Evolutionary conservation across 192 early-diverging fungal species (phyloP).

Genomic region (Coemansia umbellata): DNA sequence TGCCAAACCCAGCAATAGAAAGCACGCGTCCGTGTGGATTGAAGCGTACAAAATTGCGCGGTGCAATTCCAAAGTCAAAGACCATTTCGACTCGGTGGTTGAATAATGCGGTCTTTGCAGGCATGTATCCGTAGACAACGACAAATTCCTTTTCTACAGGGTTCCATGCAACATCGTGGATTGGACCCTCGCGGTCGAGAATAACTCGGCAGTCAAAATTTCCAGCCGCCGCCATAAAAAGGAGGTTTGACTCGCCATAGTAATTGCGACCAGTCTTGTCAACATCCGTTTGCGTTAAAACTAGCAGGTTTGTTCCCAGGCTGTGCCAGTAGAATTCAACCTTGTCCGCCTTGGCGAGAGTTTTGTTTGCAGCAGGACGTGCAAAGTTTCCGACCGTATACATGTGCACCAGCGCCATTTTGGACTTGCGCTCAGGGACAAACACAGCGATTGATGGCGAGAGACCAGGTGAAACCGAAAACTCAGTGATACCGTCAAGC

Average conservation of each 20-base stretch:
- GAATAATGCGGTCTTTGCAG: conserved; percentile 88
- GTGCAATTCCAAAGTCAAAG: conserved; percentile 79
- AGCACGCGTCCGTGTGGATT: conserved; percentile 87
- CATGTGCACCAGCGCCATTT: conserved; percentile 83
- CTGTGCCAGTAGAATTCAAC: conserved; percentile 93
- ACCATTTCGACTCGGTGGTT: conserved; percentile 82
- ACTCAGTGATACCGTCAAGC: conserved; percentile 74
- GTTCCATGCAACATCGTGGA: conserved; percentile 95
- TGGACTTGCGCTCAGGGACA: conserved; percentile 78
- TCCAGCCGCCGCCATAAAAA: conserved; percentile 84
- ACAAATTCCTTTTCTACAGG: conserved; percentile 97
- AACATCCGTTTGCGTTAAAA: conserved; percentile 92
- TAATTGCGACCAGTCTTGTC: conserved; percentile 94
- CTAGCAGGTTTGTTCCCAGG: conserved; percentile 80
- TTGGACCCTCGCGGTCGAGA: conserved; percentile 80
- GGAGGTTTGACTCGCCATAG: conserved; percentile 95
- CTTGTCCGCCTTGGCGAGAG: conserved; percentile 94
- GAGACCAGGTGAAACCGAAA: conserved; percentile 87
- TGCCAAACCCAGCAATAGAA: conserved; percentile 93
- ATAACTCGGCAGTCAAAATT: conserved; percentile 90
- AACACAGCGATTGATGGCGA: conserved; percentile 82
- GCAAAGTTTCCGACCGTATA: conserved; percentile 76
- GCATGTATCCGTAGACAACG: conserved; percentile 94
- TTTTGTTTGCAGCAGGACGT: conserved; percentile 75
- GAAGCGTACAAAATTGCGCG: conserved; percentile 87